phyloP scores from a whole-genome alignment of 345 rosid species.

The Salix arbutifolia region DNA sequence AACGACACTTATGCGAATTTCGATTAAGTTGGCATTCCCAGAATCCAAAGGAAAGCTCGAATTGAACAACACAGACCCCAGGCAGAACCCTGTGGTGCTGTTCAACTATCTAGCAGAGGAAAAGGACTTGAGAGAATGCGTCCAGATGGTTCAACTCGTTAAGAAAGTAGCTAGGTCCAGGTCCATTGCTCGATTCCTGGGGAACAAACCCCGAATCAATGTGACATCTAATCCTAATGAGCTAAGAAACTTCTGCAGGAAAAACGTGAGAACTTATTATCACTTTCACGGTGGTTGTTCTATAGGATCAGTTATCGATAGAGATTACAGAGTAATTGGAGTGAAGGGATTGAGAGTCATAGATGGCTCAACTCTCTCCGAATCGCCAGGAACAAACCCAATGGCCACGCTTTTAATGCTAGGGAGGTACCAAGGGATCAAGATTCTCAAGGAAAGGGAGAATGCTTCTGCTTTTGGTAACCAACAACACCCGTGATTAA shows the following conservation, averaged over 20 bases:
- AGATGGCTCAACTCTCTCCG: slow-evolving; percentile 66
- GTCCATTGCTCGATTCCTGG: slow-evolving; percentile 44
- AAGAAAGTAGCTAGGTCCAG: slow-evolving; percentile 51
- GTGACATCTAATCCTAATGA: slow-evolving; percentile 25
- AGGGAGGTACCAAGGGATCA: slow-evolving; percentile 72
- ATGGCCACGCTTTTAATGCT: slow-evolving; percentile 70
- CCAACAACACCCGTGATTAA: not conserved
- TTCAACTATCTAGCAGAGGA: slow-evolving; percentile 60
- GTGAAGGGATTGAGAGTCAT: slow-evolving; percentile 49
- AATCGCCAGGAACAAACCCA: slow-evolving; percentile 88
- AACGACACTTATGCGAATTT: slow-evolving; percentile 43
- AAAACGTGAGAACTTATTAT: slow-evolving; percentile 55
- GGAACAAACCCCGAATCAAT: slow-evolving; percentile 26
- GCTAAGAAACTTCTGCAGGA: slow-evolving; percentile 54
- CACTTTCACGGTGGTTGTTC: slow-evolving; percentile 67
- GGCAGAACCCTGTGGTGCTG: slow-evolving; percentile 57
- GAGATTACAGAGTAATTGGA: slow-evolving; percentile 46
- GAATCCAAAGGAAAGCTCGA: slow-evolving; percentile 60
- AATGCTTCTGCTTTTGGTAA: not conserved
- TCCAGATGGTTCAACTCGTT: slow-evolving; percentile 51
- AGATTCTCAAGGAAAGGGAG: slow-evolving; percentile 38
- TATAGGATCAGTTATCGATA: slow-evolving; percentile 53
- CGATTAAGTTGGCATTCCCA: slow-evolving; percentile 63
- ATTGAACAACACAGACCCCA: slow-evolving; percentile 46
- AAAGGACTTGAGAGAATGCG: slow-evolving; percentile 48